Base-by-base conservation (phyloP, 345 rosid genomes). In the Euphorbia pulcherrima region DNA sequence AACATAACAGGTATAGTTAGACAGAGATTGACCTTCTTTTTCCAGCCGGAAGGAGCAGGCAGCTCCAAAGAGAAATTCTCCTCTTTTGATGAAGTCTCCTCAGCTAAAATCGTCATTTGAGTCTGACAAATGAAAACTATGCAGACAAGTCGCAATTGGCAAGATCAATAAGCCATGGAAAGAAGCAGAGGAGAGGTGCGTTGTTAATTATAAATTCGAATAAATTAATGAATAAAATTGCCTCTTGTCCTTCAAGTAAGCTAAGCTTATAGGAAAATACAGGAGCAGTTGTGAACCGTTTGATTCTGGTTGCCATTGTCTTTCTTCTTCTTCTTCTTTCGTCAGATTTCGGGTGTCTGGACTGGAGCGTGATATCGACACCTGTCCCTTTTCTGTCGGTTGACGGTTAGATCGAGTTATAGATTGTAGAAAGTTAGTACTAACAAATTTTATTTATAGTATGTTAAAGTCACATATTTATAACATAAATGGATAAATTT, bases 21-120 rank as follows among this genome's bases (percentile, higher is more conserved):
- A 26, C 41, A 41, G 61, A 37, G 63, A 57, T 54, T 6, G 21
- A 81, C 84, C 84, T 75, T 78, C 68, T 81, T 81, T 28, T 69
- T 73, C 84, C 84, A 81, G 72, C 84, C 82, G 35, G 74, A 51
- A 39, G 84, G 84, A 73, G 84, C 84, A 27, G 84, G 80, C 12
- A 81, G 82, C 72, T 81, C 84, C 69, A 81, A 53, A 58, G 82
- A 73, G 72, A 81, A 78, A 71, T 63, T 67, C 54, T 81, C 82
- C 21, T 72, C 78, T 30, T 53, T 28, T n/a, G 33, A 27, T 20
- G 48, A 28, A 24, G 65, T 50, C 52, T 67, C 61, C 37, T 50
- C 62, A 23, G 44, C 67, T 80, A 75, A 59, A 39, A 64, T 68
- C 62, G 80, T 71, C 79, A 81, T 81, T 64, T 78, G 30, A 51